Evolutionary conservation across 495 filamentous ascomycete genomes (phyloP).

Genomic region (Lophiostoma macrostomum): DNA sequence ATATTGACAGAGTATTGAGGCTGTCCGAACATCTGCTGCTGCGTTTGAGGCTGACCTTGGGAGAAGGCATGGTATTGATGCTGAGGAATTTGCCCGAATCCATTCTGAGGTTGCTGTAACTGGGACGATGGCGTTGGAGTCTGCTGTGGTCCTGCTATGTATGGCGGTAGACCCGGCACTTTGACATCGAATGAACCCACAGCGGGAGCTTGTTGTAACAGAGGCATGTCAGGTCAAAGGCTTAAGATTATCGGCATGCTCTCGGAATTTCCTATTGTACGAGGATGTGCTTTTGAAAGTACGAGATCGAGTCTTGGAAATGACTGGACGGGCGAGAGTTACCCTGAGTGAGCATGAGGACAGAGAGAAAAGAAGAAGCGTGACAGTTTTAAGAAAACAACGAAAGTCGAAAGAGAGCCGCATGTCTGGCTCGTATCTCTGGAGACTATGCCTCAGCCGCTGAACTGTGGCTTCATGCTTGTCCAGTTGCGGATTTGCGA

Average conservation of each 20-base stretch:
- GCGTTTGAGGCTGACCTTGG: constrained; percentile 6
- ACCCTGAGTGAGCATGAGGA: not conserved
- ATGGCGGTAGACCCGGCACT: constrained; percentile 19
- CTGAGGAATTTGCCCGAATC: constrained; percentile 2
- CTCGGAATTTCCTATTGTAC: too few relatives aligned
- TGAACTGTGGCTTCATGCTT: constrained; percentile 20
- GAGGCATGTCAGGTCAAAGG: not conserved
- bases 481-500: constrained; percentile 10
- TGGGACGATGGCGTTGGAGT: constrained; percentile 10
- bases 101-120: not conserved
- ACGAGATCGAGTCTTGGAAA: too few relatives aligned
- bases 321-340: too few relatives aligned
- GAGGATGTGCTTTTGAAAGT: too few relatives aligned
- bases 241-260: not conserved
- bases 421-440: not conserved
- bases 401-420: constrained; percentile 2
- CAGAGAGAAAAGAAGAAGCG: constrained; percentile 8
- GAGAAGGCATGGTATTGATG: constrained; percentile 17
- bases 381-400: not conserved
- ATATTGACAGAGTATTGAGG: constrained; percentile 23
- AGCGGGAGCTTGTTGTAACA: constrained; percentile 11
- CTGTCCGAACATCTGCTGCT: constrained; percentile 19
- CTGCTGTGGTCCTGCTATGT: constrained; percentile 12
- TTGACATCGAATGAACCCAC: constrained; percentile 14
- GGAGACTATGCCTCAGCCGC: constrained; percentile 26